Base-by-base conservation (phyloP, 2,329 filamentous ascomycete species). In the Trichoderma harzianum region DNA sequence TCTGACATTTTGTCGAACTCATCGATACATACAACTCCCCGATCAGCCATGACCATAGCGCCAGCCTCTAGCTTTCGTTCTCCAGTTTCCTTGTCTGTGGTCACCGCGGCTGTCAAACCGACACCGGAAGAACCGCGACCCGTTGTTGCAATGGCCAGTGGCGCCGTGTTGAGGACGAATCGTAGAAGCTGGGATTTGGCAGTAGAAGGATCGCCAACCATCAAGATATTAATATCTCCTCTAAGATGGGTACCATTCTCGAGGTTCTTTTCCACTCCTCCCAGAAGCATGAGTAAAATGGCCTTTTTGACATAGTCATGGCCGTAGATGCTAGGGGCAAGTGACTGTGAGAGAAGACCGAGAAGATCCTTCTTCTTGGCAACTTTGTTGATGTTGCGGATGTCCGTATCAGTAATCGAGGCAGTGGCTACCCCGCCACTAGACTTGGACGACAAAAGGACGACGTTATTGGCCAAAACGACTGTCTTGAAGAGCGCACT, bases 1-100 rank as follows among this genome's bases (percentile, higher is more conserved):
- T 99, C 96, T 71, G 94, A 98, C 96, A 99, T 99, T 83, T 99
- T 99, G 85, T 99, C 96, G 76, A 99, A 99, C 79, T 99, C 96
- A 80, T 99, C 96, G 76, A 99, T 99, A 84, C 96, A 99, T 39
- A 99, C 96, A 12, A 99, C 95, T 76, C 96, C 96, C 74, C 96
- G 92, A 81, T 99, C 96, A 74, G 91, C 96, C 78, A 99, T 93
- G 73, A 99, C 96, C 96, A 99, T 99, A 75, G 96, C 96, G 88
- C 96, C 96, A 18, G 96, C 96, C 83, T 99, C 96, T 1, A 99
- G 88, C 75, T 96, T 90, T 75, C 96, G 90, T 80, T 99, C 96
- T 72, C 96, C 96, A 1, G 96, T 99, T 82, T 99, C 96, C 80
- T 98, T 98, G 82, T 99, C 96, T 1, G 93, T 91, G 0, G 96